Evolutionary conservation across 1,284 basidiomycete species (phyloP), one percentile per base, ranked within the genome.

Genomic region (Apiotrichum porosum): DNA sequence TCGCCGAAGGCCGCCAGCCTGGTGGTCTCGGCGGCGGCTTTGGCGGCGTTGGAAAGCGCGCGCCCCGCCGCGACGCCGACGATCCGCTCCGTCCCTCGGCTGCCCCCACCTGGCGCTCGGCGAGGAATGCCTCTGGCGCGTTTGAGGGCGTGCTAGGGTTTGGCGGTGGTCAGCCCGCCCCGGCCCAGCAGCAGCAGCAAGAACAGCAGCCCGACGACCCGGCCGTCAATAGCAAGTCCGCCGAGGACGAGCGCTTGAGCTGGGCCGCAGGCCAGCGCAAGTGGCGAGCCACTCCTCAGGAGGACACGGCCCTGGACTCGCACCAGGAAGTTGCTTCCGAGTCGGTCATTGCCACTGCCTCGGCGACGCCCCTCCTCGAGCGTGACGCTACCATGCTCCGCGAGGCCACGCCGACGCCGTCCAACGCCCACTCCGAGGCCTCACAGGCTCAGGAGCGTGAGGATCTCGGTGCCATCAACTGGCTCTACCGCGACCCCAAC

Each of bases 401-500:
- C 19, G 60, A 58, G 22, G 37, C 44, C 44, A 52, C 51, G 17
- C 44, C 60, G 13, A 32, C 41, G 12, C 42, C 44, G 35, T 35
- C 42, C 32, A 40, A 44, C 28, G 30, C 50, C 18, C 41, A 43
- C 5, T 33, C 44, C 22, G 32, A 34, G 26, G 8, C 41, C 13
- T 42, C 41, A 31, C 44, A 49, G 2, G 30, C 47, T n/a, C 57
- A 59, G 31, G 55, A 57, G 37, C 44, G 38, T 12, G 58, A 74
- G 43, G 84, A 87, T 71, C 77, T 83, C n/a, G 79, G 81, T 19
- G 78, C 75, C 47, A 73, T 92, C 34, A 83, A 89, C 63, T 97
- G 92, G 92, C 86, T 83, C 31, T 97, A 97, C 72, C 81, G 90
- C 44, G 92, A 97, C 69, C 90, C 88, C 14, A 82, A 84, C 54